These are phyloP conservation scores for Eutrema yunnanense DNA, from an alignment of 345 rosid genomes.

Conservation along the genomic window DNA sequence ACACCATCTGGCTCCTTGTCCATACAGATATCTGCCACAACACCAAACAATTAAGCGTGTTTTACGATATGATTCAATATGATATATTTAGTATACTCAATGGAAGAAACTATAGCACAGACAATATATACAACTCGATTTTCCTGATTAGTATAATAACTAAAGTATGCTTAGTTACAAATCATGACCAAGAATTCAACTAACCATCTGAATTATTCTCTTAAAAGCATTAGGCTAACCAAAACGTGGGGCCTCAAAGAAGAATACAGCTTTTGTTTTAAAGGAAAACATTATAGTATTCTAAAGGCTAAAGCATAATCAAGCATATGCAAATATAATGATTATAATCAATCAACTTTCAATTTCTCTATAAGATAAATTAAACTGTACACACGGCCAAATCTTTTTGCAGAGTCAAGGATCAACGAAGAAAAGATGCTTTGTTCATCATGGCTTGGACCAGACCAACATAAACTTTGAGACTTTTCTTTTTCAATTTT, in stretches of 20 bases:
- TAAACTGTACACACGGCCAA: conserved; percentile 26
- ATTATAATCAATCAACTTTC: not conserved
- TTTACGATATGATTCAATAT: conserved; percentile 1
- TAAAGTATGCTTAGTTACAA: conserved; percentile 20
- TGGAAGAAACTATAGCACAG: not conserved
- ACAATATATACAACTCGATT: conserved; percentile 9
- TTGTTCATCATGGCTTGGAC: conserved; percentile 25
- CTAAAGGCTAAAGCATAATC: not conserved
- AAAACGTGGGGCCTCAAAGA: conserved; percentile 28
- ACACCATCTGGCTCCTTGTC: conserved; percentile 75
- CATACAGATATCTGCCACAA: conserved; percentile 61
- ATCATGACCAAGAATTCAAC: conserved; percentile 31
- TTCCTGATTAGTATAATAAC: not conserved
- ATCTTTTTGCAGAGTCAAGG: conserved; percentile 18
- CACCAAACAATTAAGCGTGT: conserved; percentile 39
- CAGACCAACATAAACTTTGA: conserved; percentile 2
- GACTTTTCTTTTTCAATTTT: conserved; percentile 4
- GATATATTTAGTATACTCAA: not conserved
- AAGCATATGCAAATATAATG: not conserved
- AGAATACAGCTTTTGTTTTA: conserved; percentile 15
- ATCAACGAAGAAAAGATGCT: conserved; percentile 19
- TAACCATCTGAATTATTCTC: conserved; percentile 29
- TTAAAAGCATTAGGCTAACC: conserved; percentile 19
- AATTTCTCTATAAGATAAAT: not conserved
- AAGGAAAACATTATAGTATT: conserved; percentile 16